These are phyloP conservation scores for Tricholoma terreum DNA, from an alignment of 768 basidiomycete species.

Conservation along the genomic window DNA sequence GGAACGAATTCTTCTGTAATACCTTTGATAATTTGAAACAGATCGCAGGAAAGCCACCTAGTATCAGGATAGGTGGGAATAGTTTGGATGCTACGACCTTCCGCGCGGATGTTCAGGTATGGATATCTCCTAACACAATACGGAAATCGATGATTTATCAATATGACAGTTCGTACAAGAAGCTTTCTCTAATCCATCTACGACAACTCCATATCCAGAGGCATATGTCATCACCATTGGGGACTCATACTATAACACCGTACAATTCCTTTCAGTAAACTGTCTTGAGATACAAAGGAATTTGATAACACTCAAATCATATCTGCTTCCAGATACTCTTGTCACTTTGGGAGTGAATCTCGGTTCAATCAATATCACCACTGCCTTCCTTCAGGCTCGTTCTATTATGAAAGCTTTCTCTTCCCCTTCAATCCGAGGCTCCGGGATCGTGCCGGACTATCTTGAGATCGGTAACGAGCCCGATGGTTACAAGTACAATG, in stretches of 20 bases:
- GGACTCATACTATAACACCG: conserved; percentile 46
- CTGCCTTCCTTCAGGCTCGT: conserved; percentile 44
- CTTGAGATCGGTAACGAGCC: conserved; percentile 65
- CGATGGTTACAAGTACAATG: conserved; percentile 51
- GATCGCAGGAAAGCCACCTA: conserved; percentile 51
- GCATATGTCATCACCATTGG: conserved; percentile 60
- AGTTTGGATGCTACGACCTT: conserved; percentile 59
- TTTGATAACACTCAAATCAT: background rate
- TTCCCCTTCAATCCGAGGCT: conserved; percentile 33
- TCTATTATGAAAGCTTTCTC: conserved; percentile 52
- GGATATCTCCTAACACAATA: background rate
- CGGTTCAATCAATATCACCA: conserved; percentile 51
- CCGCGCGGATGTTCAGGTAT: conserved; percentile 43
- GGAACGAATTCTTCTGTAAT: conserved; percentile 60
- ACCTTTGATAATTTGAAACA: conserved; percentile 52
- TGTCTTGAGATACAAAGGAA: background rate
- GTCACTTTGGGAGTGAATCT: conserved; percentile 71
- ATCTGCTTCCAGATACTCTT: conserved; percentile 43
- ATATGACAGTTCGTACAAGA: conserved; percentile 41
- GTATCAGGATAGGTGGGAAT: conserved; percentile 59
- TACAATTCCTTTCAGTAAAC: conserved; percentile 18
- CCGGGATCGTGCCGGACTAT: conserved; percentile 49
- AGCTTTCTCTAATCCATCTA: conserved; percentile 46
- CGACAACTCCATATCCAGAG: conserved; percentile 62
- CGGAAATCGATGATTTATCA: background rate